These are phyloP conservation scores for Paspalum vaginatum DNA, from an alignment of 176 grass and related monocot genomes.

Conservation along the genomic window DNA sequence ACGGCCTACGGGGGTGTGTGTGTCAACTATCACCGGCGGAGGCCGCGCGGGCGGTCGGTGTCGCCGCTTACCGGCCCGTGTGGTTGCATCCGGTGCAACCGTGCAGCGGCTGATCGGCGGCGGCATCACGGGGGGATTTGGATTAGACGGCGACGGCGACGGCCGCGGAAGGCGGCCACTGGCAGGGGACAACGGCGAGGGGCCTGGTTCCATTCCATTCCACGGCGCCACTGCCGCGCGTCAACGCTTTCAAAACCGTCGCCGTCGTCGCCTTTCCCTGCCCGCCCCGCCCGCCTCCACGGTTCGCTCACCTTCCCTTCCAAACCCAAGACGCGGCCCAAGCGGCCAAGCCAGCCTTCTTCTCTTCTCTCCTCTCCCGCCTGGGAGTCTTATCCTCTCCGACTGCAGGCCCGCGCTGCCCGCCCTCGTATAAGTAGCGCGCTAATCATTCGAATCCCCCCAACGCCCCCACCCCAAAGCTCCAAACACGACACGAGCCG, in stretches of 20 bases:
- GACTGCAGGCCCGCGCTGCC: background rate
- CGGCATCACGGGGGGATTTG: constrained; percentile 33
- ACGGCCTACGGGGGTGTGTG: no score
- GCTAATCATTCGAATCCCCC: constrained; percentile 43
- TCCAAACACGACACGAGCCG: constrained; percentile 8
- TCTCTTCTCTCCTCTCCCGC: background rate
- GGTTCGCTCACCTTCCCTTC: constrained; percentile 51
- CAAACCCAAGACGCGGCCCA: constrained; percentile 12
- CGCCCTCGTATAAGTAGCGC: constrained; percentile 50
- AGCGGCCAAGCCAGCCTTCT: background rate
- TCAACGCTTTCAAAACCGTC: constrained; percentile 59
- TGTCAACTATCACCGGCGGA: background rate
- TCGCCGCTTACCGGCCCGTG: background rate
- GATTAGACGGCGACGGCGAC: constrained; percentile 41
- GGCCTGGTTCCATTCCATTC: background rate
- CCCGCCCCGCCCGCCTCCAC: background rate
- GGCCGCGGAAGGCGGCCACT: no score
- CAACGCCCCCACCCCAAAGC: background rate
- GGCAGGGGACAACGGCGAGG: no score
- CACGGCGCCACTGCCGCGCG: background rate
- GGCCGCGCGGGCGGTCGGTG: background rate
- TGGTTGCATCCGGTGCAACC: constrained; percentile 31
- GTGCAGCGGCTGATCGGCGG: background rate
- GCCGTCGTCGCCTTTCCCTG: constrained; percentile 45
- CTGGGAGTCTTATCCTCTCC: constrained; percentile 35